Conservation (phyloP, 1,139 yeast species). For the Taphrina betulina region DNA sequence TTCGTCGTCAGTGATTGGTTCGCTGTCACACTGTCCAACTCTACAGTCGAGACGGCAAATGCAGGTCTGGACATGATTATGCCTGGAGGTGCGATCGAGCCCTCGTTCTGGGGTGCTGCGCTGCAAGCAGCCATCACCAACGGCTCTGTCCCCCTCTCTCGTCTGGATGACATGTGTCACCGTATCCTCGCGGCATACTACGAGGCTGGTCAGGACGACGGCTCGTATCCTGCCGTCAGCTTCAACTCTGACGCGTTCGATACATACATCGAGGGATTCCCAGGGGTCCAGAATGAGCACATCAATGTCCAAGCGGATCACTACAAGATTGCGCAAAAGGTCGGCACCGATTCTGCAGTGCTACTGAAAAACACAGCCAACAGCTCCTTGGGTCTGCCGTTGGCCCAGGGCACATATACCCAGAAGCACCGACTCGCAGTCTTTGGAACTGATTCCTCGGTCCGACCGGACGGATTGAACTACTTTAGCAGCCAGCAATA, state of each 20-base stretch:
- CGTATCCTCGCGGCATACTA: conserved; percentile 61
- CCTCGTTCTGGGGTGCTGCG: conserved; percentile 58
- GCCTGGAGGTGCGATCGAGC: conserved; percentile 53
- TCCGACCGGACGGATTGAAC: conserved; percentile 47
- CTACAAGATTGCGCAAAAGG: conserved; percentile 49
- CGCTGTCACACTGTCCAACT: conserved; percentile 53
- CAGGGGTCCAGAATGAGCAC: conserved; percentile 54
- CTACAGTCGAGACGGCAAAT: conserved; percentile 57
- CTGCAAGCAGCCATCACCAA: conserved; percentile 58
- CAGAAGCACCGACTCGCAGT: conserved; percentile 54
- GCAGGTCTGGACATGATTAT: conserved; percentile 67
- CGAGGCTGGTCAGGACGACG: conserved; percentile 40
- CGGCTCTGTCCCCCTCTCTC: conserved; percentile 55
- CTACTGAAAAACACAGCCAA: conserved; percentile 54
- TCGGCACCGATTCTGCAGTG: conserved; percentile 56
- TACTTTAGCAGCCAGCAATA: conserved; percentile 42
- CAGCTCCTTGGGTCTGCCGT: conserved; percentile 52
- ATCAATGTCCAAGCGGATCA: conserved; percentile 53
- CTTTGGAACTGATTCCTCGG: conserved; percentile 44
- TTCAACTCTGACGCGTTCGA: neutral
- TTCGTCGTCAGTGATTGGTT: conserved; percentile 64
- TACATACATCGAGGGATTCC: neutral
- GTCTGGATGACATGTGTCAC: conserved; percentile 63
- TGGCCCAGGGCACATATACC: conserved; percentile 52
- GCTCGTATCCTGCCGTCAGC: conserved; percentile 10